Evolutionary conservation across 1,284 basidiomycete species (phyloP).

Genomic region (Blastosporella zonata): DNA sequence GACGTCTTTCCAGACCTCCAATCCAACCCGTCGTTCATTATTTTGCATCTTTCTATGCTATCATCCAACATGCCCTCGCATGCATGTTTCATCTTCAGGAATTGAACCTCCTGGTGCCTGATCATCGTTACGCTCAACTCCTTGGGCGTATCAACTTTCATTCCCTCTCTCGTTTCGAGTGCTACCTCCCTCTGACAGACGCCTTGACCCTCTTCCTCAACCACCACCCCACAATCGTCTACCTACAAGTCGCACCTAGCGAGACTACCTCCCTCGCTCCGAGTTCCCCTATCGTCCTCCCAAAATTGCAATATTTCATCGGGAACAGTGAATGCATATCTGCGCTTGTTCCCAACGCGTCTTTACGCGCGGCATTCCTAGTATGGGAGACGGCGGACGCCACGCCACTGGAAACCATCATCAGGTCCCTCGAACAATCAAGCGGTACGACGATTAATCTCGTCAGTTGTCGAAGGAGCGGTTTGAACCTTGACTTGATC

Average conservation of each 20-base stretch:
- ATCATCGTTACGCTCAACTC: slow-evolving; percentile 24
- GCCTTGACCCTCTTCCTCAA: slow-evolving; percentile 31
- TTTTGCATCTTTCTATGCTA: slow-evolving; percentile 27
- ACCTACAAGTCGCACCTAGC: slow-evolving; percentile 31
- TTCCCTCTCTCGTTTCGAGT: slow-evolving; percentile 30
- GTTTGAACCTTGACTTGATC: slow-evolving; percentile 36
- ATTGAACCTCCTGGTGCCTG: slow-evolving; percentile 29
- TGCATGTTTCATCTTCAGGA: slow-evolving; percentile 25
- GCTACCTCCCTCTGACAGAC: slow-evolving; percentile 28
- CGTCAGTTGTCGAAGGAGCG: slow-evolving; percentile 31
- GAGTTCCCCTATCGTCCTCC: slow-evolving; percentile 20
- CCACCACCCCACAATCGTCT: slow-evolving; percentile 29
- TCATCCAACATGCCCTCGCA: slow-evolving; percentile 25
- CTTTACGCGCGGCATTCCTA: slow-evolving; percentile 31
- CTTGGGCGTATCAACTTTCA: slow-evolving; percentile 25
- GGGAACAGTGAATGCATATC: slow-evolving; percentile 30
- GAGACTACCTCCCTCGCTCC: slow-evolving; percentile 18
- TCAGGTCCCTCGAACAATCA: slow-evolving; percentile 27
- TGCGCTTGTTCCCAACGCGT: slow-evolving; percentile 22
- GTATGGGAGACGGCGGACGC: slow-evolving; percentile 31
- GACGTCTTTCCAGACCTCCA: slow-evolving; percentile 8
- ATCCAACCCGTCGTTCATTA: slow-evolving; percentile 10
- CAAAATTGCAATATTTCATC: slow-evolving; percentile 31
- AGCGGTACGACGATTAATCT: slow-evolving; percentile 29
- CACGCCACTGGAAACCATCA: slow-evolving; percentile 25